phyloP scores from a whole-genome alignment of 306 rosid species.

The Cajanus cajan region DNA sequence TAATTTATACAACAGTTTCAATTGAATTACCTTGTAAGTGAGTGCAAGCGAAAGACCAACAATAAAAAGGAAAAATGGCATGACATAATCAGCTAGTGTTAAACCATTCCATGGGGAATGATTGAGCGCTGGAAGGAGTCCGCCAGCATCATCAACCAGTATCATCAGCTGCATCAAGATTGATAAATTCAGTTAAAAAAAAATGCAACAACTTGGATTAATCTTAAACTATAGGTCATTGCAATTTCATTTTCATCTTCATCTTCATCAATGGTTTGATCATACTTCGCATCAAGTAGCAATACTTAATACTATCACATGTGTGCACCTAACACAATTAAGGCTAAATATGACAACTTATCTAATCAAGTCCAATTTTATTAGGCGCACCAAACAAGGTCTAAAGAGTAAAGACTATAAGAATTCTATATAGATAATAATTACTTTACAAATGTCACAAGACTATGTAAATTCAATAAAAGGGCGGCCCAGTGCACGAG shows the following conservation, averaged over 20 bases:
- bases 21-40: constrained; percentile 75
- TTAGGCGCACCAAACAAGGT: constrained; percentile 18
- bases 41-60: constrained; percentile 92
- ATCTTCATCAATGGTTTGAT: background rate
- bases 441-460: background rate
- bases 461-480: no score
- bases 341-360: constrained; percentile 4
- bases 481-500: no score
- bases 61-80: constrained; percentile 95
- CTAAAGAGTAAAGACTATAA: background rate
- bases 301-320: background rate
- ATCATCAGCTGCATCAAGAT: constrained; percentile 82
- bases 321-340: constrained; percentile 6
- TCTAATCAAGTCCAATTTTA: background rate
- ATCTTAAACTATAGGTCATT: background rate
- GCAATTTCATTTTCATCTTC: background rate
- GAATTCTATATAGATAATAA: background rate
- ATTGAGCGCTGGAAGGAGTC: constrained; percentile 75
- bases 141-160: constrained; percentile 91
- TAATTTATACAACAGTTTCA: background rate
- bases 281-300: background rate
- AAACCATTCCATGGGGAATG: constrained; percentile 99
- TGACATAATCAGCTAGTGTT: constrained; percentile 88
- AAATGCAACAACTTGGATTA: background rate
- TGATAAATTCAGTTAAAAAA: constrained; percentile 3